Evolutionary conservation across 1,284 basidiomycete genomes (phyloP), one percentile per base, ranked within the genome.

Genomic region (Irpex rosettiformis): DNA sequence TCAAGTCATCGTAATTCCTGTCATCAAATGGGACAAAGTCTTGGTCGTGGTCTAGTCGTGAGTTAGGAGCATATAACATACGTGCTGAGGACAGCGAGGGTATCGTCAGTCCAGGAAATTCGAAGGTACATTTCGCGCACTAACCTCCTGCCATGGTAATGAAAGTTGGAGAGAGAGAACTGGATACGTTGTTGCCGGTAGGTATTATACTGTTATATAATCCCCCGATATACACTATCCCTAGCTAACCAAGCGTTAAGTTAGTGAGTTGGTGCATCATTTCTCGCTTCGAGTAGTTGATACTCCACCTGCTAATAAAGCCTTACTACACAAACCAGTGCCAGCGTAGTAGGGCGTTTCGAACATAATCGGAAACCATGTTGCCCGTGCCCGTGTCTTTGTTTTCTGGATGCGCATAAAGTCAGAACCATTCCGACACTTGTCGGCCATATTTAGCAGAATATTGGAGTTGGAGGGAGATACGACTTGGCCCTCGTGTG

Each of bases 81-180:
- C 48, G 48, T 25, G 48, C 48, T 51, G 24, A 40, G 33, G 25
- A 29, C 2, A 2, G 22, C 13, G 24, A 3, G 4, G 13, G 8
- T 7, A 29, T 8, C 11, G 25, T 16, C 21, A 25, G 11, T 16
- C 24, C 3, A 13, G 11, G 11, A 51, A 10, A 13, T 21, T 3
- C 48, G 48, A 7, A 51, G 8, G 28, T 28, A 24, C n/a, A 18
- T 4, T 47, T 18, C 2, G 4, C 7, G 16, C 28, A 25, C 48
- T 16, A 25, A 51, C 48, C 48, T 51, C 48, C 48, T 28, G 48
- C 48, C 48, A 51, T 51, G 25, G 48, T 51, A 25, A 51, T 29
- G 48, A n/a, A n/a, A n/a, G n/a, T n/a, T n/a, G 27, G 25, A 25
- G 27, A 28, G 10, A 51, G 48, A 25, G 21, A 47, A 7, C 21